phyloP scores from a whole-genome alignment of 768 basidiomycete genomes.

The Trametes maxima region DNA sequence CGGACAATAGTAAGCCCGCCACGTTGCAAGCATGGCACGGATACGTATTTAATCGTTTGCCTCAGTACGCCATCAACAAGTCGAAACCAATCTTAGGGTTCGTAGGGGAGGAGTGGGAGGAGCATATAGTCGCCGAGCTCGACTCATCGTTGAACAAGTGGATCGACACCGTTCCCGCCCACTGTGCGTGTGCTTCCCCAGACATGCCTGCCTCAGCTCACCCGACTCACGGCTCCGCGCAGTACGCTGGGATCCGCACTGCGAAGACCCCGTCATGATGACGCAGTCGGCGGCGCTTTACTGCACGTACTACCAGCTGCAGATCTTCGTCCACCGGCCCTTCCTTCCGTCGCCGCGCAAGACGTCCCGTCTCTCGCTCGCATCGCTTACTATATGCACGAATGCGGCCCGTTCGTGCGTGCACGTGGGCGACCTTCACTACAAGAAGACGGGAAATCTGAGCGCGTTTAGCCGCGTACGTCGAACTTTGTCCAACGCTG shows the following conservation, averaged over 20 bases:
- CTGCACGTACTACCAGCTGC: slow-evolving; percentile 45
- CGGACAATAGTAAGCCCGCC: slow-evolving; percentile 38
- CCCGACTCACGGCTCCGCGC: neutral
- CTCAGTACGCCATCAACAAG: slow-evolving; percentile 50
- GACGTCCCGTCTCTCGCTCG: slow-evolving; percentile 49
- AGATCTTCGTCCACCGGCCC: slow-evolving; percentile 76
- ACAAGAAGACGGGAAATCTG: slow-evolving; percentile 2
- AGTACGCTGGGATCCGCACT: slow-evolving; percentile 34
- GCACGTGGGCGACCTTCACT: slow-evolving; percentile 65
- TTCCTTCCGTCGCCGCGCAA: slow-evolving; percentile 72
- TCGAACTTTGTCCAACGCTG: neutral
- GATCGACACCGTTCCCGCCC: slow-evolving; percentile 60
- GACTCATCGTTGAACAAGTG: slow-evolving; percentile 65
- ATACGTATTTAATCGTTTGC: neutral
- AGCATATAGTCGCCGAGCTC: slow-evolving; percentile 57
- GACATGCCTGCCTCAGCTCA: neutral
- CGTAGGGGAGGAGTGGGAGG: slow-evolving; percentile 45
- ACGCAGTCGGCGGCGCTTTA: slow-evolving; percentile 43
- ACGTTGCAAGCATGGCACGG: neutral
- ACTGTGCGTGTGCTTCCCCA: slow-evolving; percentile 39
- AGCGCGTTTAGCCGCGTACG: slow-evolving; percentile 10
- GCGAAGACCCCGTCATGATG: slow-evolving; percentile 28
- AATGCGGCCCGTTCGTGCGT: slow-evolving; percentile 79
- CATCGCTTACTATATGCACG: slow-evolving; percentile 80
- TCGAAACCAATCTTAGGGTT: slow-evolving; percentile 38